Evolutionary conservation across 495 filamentous ascomycete genomes (phyloP).

Genomic region (Oidiodendron maius): DNA sequence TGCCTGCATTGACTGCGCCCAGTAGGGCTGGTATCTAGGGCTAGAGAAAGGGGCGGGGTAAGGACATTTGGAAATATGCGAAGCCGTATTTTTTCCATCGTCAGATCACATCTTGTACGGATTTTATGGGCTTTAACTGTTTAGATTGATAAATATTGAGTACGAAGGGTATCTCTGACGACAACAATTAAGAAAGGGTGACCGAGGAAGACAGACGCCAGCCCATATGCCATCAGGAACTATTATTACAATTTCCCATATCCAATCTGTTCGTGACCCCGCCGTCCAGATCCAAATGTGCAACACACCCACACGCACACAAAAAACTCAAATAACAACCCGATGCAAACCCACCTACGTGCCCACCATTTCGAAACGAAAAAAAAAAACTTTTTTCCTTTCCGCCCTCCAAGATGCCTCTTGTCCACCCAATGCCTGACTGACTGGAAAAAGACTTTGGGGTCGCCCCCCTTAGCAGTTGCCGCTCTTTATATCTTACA

Average conservation of each 20-base stretch:
- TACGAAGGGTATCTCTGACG: too few relatives aligned
- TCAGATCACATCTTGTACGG: too few relatives aligned
- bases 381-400: constrained; percentile 9
- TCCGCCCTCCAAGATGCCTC: constrained; percentile 12
- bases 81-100: too few relatives aligned
- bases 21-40: too few relatives aligned
- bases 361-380: neutral
- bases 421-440: constrained; percentile 5
- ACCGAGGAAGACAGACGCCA: constrained; percentile 6
- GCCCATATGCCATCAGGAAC: constrained; percentile 11
- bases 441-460: constrained; percentile 3
- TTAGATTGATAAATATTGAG: constrained; percentile 2
- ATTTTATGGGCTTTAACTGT: too few relatives aligned
- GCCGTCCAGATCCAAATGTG: neutral
- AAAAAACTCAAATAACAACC: neutral
- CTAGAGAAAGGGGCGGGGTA: too few relatives aligned
- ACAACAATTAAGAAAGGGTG: too few relatives aligned
- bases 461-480: neutral
- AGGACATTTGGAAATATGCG: too few relatives aligned
- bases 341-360: neutral
- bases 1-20: too few relatives aligned
- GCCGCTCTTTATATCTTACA: constrained; percentile 12
- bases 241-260: constrained; percentile 13
- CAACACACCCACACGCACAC: too few relatives aligned
- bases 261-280: neutral